Evolutionary conservation across 2,329 filamentous ascomycete genomes (phyloP).

Genomic region (Fusarium paranaense): DNA sequence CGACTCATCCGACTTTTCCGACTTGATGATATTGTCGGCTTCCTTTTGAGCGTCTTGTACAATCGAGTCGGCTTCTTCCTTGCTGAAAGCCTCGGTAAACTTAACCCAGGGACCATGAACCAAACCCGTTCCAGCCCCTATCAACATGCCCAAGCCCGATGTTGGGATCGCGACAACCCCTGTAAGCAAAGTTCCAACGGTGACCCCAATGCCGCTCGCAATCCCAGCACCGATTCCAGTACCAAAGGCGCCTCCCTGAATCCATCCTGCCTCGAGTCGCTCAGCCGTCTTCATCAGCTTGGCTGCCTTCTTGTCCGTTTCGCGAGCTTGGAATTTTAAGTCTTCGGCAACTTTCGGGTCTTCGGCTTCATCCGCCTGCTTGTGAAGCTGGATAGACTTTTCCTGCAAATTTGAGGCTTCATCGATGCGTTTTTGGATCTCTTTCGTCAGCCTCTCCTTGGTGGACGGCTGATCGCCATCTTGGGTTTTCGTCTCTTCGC

Average conservation of each 20-base stretch:
- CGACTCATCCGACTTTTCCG: not conserved
- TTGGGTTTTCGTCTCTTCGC: not conserved
- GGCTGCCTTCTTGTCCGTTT: slow-evolving; percentile 37
- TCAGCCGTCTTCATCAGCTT: slow-evolving; percentile 41
- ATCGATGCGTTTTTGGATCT: slow-evolving; percentile 29
- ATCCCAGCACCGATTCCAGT: slow-evolving; percentile 38
- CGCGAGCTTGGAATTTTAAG: slow-evolving; percentile 20
- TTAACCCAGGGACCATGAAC: slow-evolving; percentile 37
- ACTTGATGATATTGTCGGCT: slow-evolving; percentile 30
- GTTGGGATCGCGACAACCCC: slow-evolving; percentile 38
- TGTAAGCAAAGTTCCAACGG: slow-evolving; percentile 32
- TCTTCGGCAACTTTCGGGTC: slow-evolving; percentile 26
- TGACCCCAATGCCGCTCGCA: slow-evolving; percentile 31
- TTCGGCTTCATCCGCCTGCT: slow-evolving; percentile 25
- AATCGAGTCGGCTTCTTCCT: slow-evolving; percentile 33
- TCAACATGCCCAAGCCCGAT: slow-evolving; percentile 29
- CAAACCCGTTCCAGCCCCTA: slow-evolving; percentile 34
- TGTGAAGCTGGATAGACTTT: slow-evolving; percentile 30
- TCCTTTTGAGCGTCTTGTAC: slow-evolving; percentile 33
- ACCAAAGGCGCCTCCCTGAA: slow-evolving; percentile 38
- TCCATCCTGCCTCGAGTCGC: slow-evolving; percentile 31
- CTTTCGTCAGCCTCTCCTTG: slow-evolving; percentile 27
- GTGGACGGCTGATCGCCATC: slow-evolving; percentile 4
- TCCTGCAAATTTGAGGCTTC: slow-evolving; percentile 29
- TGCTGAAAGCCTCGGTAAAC: slow-evolving; percentile 34